phyloP scores from a whole-genome alignment of 345 rosid species.

The Murraya koenigii region DNA sequence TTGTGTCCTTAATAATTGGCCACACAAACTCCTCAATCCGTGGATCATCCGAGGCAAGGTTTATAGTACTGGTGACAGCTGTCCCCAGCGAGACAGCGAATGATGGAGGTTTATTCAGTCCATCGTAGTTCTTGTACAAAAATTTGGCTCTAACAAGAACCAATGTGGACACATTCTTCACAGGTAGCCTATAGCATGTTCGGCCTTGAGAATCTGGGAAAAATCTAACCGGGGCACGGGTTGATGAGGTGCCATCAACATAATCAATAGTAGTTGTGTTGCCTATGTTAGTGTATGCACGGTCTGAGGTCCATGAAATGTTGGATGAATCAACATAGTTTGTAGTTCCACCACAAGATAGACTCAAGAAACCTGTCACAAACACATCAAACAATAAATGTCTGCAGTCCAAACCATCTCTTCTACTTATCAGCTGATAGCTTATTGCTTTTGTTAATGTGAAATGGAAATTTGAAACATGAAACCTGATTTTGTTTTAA shows the following conservation, averaged over 20 bases:
- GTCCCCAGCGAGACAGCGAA: constrained; percentile 73
- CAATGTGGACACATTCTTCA: constrained; percentile 48
- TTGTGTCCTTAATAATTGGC: constrained; percentile 48
- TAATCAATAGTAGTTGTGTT: constrained; percentile 40
- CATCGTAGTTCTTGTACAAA: constrained; percentile 74
- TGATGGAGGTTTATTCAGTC: constrained; percentile 57
- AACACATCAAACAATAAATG: constrained; percentile 9
- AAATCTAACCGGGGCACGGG: constrained; percentile 45
- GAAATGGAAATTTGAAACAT: not conserved
- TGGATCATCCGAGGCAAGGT: constrained; percentile 64
- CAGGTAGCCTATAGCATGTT: constrained; percentile 60
- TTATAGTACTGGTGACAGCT: constrained; percentile 50
- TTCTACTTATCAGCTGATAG: not conserved
- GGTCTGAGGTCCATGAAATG: constrained; percentile 69
- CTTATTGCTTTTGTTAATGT: not conserved
- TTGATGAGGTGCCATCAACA: constrained; percentile 34
- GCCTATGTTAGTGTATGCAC: constrained; percentile 54
- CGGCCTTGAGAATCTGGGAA: constrained; percentile 53
- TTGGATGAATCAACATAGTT: constrained; percentile 45
- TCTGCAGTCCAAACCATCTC: not conserved
- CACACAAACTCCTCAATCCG: constrained; percentile 77
- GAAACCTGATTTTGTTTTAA: not conserved
- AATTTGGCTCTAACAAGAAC: constrained; percentile 74
- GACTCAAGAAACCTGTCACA: constrained; percentile 78
- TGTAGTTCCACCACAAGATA: constrained; percentile 65